Evolutionary conservation across 176 grass and related monocot species (phyloP).

Genomic region (Cenchrus fungigraminus): DNA sequence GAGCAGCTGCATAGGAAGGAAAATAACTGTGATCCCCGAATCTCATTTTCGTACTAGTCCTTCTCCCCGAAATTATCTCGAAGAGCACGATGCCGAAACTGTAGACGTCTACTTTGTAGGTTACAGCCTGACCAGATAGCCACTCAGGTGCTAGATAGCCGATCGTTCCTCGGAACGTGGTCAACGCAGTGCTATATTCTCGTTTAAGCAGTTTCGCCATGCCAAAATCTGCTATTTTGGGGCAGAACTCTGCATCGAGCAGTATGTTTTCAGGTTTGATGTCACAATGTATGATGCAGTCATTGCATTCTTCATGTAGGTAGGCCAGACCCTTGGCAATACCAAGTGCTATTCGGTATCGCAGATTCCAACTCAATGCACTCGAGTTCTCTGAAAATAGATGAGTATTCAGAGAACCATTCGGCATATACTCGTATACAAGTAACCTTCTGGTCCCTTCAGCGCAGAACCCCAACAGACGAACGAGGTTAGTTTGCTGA

Average conservation of each 20-base stretch:
- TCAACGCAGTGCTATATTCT: conserved; percentile 19
- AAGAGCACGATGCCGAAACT: conserved; percentile 34
- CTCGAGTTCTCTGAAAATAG: conserved; percentile 19
- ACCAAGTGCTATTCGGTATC: background rate
- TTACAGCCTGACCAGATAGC: conserved; percentile 19
- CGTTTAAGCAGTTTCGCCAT: conserved; percentile 23
- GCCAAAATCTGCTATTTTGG: conserved; percentile 25
- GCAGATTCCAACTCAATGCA: background rate
- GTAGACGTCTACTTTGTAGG: background rate
- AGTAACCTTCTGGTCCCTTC: background rate
- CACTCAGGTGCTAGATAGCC: conserved; percentile 30
- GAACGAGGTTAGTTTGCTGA: background rate
- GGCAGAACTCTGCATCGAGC: background rate
- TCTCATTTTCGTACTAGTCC: background rate
- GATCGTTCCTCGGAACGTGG: conserved; percentile 30
- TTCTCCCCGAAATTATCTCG: conserved; percentile 25
- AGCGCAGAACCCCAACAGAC: conserved; percentile 27
- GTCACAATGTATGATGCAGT: conserved; percentile 36
- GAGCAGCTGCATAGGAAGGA: background rate
- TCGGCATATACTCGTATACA: conserved; percentile 27
- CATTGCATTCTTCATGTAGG: conserved; percentile 17
- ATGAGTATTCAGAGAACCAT: conserved; percentile 12
- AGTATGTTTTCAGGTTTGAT: conserved; percentile 31
- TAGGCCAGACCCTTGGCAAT: conserved; percentile 30
- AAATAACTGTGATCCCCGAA: conserved; percentile 1